These are phyloP conservation scores for Mycosphaerella arachidis DNA, from an alignment of 2,329 filamentous ascomycete genomes.

Conservation along the genomic window DNA sequence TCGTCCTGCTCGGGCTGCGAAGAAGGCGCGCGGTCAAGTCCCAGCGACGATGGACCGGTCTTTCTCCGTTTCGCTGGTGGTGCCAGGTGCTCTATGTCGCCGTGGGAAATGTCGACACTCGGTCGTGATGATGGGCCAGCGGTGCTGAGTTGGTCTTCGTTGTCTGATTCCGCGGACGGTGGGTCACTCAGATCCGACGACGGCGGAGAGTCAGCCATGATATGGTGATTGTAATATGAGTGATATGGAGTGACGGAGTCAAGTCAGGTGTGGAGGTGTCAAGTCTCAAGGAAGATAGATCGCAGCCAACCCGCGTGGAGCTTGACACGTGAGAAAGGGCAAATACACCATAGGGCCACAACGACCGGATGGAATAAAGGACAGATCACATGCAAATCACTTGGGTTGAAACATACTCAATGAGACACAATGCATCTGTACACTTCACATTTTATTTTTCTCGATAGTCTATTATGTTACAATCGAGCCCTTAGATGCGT, in stretches of 20 bases:
- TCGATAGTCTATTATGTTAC: not conserved
- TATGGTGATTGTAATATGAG: not conserved
- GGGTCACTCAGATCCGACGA: constrained; percentile 61
- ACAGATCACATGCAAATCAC: not conserved
- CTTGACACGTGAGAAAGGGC: not conserved
- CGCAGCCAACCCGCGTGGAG: no score
- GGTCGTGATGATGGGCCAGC: constrained; percentile 44
- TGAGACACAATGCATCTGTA: not conserved
- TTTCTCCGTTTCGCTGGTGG: constrained; percentile 38
- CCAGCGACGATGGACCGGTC: constrained; percentile 28
- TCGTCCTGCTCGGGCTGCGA: constrained; percentile 41
- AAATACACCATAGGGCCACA: no score
- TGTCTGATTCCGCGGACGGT: constrained; percentile 58
- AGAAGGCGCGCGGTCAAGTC: constrained; percentile 30
- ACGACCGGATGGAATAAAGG: not conserved
- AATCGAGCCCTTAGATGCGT: not conserved
- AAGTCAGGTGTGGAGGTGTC: no score
- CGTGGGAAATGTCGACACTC: constrained; percentile 39
- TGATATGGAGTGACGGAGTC: not conserved
- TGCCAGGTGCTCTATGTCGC: constrained; percentile 25
- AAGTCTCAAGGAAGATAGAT: no score
- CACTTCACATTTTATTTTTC: not conserved
- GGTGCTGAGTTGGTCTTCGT: constrained; percentile 51
- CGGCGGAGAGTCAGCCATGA: constrained; percentile 50
- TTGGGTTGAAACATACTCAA: not conserved